Evolutionary conservation across 129 eudicot genomes (phyloP).

Genomic region (Flaveria ramosissima): DNA sequence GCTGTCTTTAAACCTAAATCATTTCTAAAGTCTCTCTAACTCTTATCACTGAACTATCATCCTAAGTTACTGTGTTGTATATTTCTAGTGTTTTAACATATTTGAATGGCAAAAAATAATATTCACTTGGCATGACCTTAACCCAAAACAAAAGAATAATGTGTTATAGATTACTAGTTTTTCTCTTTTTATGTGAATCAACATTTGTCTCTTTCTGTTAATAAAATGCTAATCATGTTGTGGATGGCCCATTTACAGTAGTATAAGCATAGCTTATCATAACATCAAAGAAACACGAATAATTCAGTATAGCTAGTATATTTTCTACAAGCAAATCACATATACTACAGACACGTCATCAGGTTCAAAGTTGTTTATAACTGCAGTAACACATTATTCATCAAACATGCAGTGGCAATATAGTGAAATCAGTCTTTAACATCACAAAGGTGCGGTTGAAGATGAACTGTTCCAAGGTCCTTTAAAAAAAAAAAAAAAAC

Average conservation of each 20-base stretch:
- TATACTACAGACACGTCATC: background rate
- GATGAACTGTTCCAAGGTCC: constrained; percentile 23
- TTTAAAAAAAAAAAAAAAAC: background rate
- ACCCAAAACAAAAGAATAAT: no score
- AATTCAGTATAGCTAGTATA: background rate
- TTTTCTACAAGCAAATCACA: constrained; percentile 1
- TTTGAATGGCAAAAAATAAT: no score
- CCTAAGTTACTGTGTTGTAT: no score
- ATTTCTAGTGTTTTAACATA: no score
- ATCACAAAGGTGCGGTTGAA: constrained; percentile 29
- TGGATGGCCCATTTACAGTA: background rate
- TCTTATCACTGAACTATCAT: no score
- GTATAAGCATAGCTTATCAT: background rate
- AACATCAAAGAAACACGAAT: background rate
- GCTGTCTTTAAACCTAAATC: no score
- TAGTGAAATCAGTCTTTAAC: constrained; percentile 31
- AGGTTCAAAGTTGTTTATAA: background rate
- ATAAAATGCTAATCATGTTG: background rate
- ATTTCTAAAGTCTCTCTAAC: no score
- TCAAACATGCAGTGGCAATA: constrained; percentile 23
- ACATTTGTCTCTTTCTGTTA: no score
- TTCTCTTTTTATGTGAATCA: no score
- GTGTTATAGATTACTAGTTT: no score
- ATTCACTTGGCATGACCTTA: no score
- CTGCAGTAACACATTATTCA: constrained; percentile 25